phyloP scores from a whole-genome alignment of 1,284 basidiomycete genomes.

The Meripilus lineatus region DNA sequence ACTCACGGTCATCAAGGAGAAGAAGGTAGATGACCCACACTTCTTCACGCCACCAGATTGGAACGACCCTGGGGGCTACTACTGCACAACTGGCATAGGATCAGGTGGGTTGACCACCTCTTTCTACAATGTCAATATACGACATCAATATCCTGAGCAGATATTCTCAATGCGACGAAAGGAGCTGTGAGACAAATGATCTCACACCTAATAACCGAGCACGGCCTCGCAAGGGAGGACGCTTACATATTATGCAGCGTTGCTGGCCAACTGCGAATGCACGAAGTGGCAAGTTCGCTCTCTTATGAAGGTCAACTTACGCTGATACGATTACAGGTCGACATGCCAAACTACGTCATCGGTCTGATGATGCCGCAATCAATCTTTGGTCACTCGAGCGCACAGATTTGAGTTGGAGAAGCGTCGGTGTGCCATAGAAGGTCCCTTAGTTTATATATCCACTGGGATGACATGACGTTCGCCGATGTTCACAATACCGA shows the following conservation, averaged over 20 bases:
- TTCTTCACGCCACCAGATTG: conserved; percentile 31
- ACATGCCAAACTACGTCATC: conserved; percentile 62
- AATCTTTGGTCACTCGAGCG: conserved; percentile 24
- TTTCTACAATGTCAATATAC: neutral
- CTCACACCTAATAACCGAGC: conserved; percentile 38
- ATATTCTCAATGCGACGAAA: conserved; percentile 50
- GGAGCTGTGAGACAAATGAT: conserved; percentile 56
- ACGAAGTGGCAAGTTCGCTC: conserved; percentile 48
- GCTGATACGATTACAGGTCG: too few species aligned
- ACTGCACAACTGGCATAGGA: conserved; percentile 55
- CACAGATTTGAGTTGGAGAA: too few species aligned
- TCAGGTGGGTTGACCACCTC: conserved; percentile 26
- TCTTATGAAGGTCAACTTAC: neutral
- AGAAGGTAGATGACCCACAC: conserved; percentile 51
- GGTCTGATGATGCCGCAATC: conserved; percentile 47
- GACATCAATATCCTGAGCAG: conserved; percentile 17
- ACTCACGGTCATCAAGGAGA: conserved; percentile 51
- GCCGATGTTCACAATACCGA: conserved; percentile 28
- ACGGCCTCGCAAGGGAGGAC: conserved; percentile 36
- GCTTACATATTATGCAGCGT: conserved; percentile 64
- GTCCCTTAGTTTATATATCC: too few species aligned
- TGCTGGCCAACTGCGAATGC: conserved; percentile 52
- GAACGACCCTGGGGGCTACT: conserved; percentile 37
- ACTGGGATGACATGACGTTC: too few species aligned
- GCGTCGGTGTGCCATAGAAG: too few species aligned